phyloP scores from a whole-genome alignment of 805 yeast species.

The Yamadazyma insecticola region DNA sequence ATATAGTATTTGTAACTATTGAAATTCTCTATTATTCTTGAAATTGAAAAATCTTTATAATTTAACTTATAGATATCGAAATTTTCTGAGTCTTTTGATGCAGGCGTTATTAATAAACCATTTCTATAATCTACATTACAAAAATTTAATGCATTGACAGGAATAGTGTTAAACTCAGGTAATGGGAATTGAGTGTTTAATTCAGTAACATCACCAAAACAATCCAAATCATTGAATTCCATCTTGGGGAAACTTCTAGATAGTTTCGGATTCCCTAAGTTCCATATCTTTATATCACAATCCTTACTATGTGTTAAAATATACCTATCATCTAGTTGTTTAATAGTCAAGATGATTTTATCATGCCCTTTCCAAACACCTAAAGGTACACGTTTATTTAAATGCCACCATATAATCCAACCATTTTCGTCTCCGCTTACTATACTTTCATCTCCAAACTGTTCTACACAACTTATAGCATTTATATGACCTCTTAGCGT shows the following conservation, averaged over 20 bases:
- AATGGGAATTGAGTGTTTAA: slow-evolving; percentile 6
- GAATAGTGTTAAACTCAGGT: slow-evolving; percentile 38
- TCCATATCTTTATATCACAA: slow-evolving; percentile 49
- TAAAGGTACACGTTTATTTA: slow-evolving; percentile 51
- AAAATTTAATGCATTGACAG: slow-evolving; percentile 72
- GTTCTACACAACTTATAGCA: slow-evolving; percentile 5
- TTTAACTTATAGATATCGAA: slow-evolving; percentile 55
- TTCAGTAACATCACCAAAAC: slow-evolving; percentile 20
- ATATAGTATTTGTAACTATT: slow-evolving; percentile 18
- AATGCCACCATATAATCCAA: slow-evolving; percentile 60
- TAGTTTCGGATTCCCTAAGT: slow-evolving; percentile 8
- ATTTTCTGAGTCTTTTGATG: slow-evolving; percentile 56
- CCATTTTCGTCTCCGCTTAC: slow-evolving; percentile 63
- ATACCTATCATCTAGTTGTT: slow-evolving; percentile 15
- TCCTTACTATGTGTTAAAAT: slow-evolving; percentile 68
- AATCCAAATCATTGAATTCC: slow-evolving; percentile 11
- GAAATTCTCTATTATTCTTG: slow-evolving; percentile 30
- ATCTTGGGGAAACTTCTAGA: slow-evolving; percentile 7
- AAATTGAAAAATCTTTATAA: slow-evolving; percentile 5
- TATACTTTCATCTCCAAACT: slow-evolving; percentile 17
- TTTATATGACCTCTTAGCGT: slow-evolving; percentile 12
- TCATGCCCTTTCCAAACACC: slow-evolving; percentile 59
- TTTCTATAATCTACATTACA: slow-evolving; percentile 50
- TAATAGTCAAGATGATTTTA: slow-evolving; percentile 45
- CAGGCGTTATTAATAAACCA: slow-evolving; percentile 49